These are phyloP conservation scores for Agrocybe chaxingu DNA, from an alignment of 768 basidiomycete genomes.

Conservation along the genomic window DNA sequence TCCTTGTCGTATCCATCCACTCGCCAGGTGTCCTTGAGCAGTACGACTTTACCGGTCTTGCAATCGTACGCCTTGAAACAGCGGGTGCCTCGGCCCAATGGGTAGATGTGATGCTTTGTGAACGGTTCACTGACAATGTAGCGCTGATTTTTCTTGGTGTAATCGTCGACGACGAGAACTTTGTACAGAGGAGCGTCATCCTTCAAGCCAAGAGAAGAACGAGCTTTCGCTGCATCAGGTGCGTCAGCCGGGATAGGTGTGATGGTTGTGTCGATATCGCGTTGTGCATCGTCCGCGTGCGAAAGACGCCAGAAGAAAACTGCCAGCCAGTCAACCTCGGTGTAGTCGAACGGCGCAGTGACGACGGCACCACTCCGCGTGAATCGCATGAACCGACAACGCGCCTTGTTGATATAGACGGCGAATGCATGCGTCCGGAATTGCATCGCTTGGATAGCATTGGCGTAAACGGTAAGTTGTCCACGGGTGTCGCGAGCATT, in stretches of 20 bases:
- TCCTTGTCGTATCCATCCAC: not conserved
- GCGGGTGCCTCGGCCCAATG: no score
- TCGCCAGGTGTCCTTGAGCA: conserved; percentile 5
- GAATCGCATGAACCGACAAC: not conserved
- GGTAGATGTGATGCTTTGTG: no score
- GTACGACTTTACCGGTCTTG: not conserved
- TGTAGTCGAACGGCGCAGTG: conserved; percentile 1
- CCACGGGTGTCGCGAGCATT: conserved; percentile 1
- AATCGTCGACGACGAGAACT: not conserved
- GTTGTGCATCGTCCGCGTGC: no score
- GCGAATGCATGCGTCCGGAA: not conserved
- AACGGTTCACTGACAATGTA: not conserved
- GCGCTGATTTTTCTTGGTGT: not conserved
- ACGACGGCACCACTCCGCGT: not conserved
- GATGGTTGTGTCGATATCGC: no score
- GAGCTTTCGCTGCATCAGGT: not conserved
- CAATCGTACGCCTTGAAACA: not conserved
- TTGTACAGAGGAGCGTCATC: not conserved
- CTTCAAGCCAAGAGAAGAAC: not conserved
- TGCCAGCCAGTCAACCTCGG: not conserved
- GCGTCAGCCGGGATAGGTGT: no score
- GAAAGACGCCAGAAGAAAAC: no score
- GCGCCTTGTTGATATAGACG: not conserved
- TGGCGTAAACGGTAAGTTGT: not conserved
- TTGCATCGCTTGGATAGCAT: not conserved